Percentiles rank a stretch among this genome's conserved stretches.
Evolutionary conservation across 2,329 filamentous ascomycete genomes (phyloP).

Genomic region (Pseudocercospora eumusae): DNA sequence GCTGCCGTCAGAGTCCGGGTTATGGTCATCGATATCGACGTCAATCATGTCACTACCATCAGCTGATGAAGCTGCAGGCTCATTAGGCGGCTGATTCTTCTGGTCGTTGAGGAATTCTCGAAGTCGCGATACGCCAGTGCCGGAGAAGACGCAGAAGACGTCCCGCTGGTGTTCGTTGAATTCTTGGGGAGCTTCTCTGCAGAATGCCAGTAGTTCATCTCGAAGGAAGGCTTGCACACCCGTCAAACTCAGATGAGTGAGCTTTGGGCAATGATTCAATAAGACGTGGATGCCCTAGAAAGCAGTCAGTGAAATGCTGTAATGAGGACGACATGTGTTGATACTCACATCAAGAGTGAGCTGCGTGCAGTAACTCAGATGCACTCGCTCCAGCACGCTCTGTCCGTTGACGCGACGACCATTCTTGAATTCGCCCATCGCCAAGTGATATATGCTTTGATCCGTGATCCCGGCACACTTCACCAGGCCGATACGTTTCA

Average conservation of each 20-base stretch:
- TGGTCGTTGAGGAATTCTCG: slow-evolving; percentile 72
- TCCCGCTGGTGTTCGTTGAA: slow-evolving; percentile 94
- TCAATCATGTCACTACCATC: slow-evolving; percentile 36
- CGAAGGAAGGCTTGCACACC: slow-evolving; percentile 88
- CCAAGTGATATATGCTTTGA: slow-evolving; percentile 80
- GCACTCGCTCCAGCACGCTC: slow-evolving; percentile 84
- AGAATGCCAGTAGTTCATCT: slow-evolving; percentile 80
- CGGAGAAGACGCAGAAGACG: slow-evolving; percentile 97
- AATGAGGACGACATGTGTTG: background rate
- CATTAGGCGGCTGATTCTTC: slow-evolving; percentile 25
- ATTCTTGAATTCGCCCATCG: slow-evolving; percentile 52
- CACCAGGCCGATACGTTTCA: slow-evolving; percentile 91
- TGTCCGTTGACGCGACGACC: slow-evolving; percentile 47
- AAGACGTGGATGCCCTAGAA: slow-evolving; percentile 81
- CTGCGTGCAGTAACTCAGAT: slow-evolving; percentile 90
- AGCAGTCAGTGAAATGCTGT: slow-evolving; percentile 36
- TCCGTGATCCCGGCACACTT: slow-evolving; percentile 93
- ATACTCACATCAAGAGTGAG: slow-evolving; percentile 73
- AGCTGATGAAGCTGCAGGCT: slow-evolving; percentile 23
- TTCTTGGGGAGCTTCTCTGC: slow-evolving; percentile 83
- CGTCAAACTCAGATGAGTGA: slow-evolving; percentile 92
- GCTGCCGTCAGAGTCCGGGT: slow-evolving; percentile 34
- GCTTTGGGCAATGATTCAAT: slow-evolving; percentile 84
- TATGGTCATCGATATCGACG: slow-evolving; percentile 37
- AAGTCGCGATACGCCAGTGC: slow-evolving; percentile 74